Conservation (phyloP, 345 rosid species). For the Atalantia buxifolia region DNA sequence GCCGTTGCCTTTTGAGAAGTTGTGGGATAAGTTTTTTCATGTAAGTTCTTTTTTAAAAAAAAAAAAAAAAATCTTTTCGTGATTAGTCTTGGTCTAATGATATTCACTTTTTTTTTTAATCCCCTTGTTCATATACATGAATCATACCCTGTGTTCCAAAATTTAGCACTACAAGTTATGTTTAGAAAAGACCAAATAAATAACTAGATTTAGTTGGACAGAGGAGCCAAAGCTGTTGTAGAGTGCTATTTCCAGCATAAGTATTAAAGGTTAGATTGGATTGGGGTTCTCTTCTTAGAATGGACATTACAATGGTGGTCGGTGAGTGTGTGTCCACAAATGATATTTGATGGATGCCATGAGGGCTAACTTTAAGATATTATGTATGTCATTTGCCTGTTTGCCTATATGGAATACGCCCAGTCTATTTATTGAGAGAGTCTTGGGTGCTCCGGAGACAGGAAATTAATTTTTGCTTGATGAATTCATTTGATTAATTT, state of each 20-base stretch:
- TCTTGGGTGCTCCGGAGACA: not conserved
- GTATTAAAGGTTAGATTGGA: not conserved
- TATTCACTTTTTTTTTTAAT: not conserved
- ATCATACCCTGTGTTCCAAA: not conserved
- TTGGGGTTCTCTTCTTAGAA: not conserved
- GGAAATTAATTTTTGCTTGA: not conserved
- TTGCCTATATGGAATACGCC: not conserved
- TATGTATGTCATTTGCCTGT: not conserved
- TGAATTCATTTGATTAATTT: not conserved
- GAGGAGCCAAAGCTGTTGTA: not conserved
- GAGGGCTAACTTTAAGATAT: not conserved
- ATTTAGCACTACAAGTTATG: not conserved
- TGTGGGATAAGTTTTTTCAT: constrained; percentile 86
- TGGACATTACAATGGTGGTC: not conserved
- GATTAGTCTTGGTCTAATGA: not conserved
- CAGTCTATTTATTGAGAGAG: not conserved
- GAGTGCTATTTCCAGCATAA: not conserved
- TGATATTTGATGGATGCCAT: not conserved
- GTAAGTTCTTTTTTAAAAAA: no score
- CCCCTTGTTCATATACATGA: not conserved
- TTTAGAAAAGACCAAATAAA: not conserved
- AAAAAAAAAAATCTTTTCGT: not conserved
- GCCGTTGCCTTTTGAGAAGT: constrained; percentile 84
- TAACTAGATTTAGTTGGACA: not conserved
- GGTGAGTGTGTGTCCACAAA: not conserved